Percentiles rank a stretch among this genome's conserved stretches.
Evolutionary conservation across 1,284 basidiomycete genomes (phyloP).

Genomic region (Ustilago cynodontis): DNA sequence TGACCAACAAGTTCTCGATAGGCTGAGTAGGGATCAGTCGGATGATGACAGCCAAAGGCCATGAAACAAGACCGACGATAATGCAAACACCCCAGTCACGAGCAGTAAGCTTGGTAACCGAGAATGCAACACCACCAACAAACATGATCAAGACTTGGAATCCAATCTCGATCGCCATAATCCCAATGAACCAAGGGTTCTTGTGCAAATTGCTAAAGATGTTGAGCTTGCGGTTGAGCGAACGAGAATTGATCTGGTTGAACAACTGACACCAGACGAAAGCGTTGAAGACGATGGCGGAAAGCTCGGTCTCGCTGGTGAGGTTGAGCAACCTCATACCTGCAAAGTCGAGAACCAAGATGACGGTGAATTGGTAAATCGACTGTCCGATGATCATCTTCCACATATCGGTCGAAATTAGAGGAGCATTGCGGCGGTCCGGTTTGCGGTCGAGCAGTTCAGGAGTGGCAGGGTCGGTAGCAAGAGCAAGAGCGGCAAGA

Average conservation of each 20-base stretch:
- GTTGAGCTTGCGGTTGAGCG: conserved; percentile 87
- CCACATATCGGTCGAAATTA: conserved; percentile 83
- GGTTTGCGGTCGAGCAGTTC: conserved; percentile 87
- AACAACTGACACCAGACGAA: conserved; percentile 85
- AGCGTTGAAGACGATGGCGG: conserved; percentile 92
- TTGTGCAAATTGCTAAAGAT: conserved; percentile 84
- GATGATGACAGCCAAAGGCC: conserved; percentile 87
- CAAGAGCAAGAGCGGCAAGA: conserved; percentile 94
- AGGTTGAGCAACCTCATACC: conserved; percentile 78
- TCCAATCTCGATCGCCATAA: conserved; percentile 86
- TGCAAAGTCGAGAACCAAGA: conserved; percentile 89
- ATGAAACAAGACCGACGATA: conserved; percentile 84
- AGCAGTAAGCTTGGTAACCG: conserved; percentile 81
- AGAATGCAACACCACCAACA: conserved; percentile 90
- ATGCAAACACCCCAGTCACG: conserved; percentile 94
- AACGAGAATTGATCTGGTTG: conserved; percentile 91
- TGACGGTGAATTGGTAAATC: conserved; percentile 84
- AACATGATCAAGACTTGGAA: conserved; percentile 91
- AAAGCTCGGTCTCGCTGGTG: conserved; percentile 73
- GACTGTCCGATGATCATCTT: conserved; percentile 95
- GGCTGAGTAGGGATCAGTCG: conserved; percentile 85
- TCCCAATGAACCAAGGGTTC: conserved; percentile 88
- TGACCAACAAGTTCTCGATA: conserved; percentile 80
- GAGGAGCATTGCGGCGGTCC: conserved; percentile 85
- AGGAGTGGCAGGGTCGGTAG: conserved; percentile 91